phyloP scores from a whole-genome alignment of 1,284 basidiomycete species.

The Heterobasidion occidentale region DNA sequence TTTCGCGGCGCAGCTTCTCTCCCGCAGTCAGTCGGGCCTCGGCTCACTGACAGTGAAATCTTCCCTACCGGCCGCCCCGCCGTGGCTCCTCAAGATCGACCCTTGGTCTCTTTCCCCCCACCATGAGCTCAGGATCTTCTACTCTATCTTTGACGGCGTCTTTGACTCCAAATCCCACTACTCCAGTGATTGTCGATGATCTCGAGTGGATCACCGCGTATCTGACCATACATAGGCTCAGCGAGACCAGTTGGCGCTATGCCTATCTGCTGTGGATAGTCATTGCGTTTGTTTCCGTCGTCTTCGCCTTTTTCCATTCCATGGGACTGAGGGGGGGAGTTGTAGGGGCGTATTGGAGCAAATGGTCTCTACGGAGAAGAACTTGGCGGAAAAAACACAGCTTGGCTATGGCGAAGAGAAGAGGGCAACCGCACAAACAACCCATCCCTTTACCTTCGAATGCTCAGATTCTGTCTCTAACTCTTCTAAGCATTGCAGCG shows the following conservation, averaged over 20 bases:
- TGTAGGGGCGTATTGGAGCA: constrained; percentile 42
- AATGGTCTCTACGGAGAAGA: constrained; percentile 46
- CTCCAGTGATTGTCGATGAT: constrained; percentile 35
- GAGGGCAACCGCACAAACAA: constrained; percentile 30
- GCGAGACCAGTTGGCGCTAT: constrained; percentile 44
- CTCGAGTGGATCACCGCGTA: constrained; percentile 50
- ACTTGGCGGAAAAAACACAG: constrained; percentile 38
- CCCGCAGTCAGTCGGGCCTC: no score
- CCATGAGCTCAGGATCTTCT: not conserved
- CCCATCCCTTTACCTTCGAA: constrained; percentile 54
- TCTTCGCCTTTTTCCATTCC: constrained; percentile 32
- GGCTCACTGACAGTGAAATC: no score
- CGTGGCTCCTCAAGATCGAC: no score
- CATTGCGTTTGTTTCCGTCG: constrained; percentile 32
- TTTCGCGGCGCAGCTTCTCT: no score
- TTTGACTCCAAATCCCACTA: constrained; percentile 30
- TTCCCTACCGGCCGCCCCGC: no score
- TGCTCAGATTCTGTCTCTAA: constrained; percentile 43
- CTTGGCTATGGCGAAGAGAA: constrained; percentile 22
- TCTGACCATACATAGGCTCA: constrained; percentile 44
- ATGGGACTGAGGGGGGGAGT: constrained; percentile 31
- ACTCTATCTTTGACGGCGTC: not conserved
- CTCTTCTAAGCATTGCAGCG: constrained; percentile 33
- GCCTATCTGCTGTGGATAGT: constrained; percentile 47
- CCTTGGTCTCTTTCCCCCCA: not conserved